phyloP scores from a whole-genome alignment of 2,329 filamentous ascomycete genomes.

The Aspergillus ochraceoroseus region DNA sequence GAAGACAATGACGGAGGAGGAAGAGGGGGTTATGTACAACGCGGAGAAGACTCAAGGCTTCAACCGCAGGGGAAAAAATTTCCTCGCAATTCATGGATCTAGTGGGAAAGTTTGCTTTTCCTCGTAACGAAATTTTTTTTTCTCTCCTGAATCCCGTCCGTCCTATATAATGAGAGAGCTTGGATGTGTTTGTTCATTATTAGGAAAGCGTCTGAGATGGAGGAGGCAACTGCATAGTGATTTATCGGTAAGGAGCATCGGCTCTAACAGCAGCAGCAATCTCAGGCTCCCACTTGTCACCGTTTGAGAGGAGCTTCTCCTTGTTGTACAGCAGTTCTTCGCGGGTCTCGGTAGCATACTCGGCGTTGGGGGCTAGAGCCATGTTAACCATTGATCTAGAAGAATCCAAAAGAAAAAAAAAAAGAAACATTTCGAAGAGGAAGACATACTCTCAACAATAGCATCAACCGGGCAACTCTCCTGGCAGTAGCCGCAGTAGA shows the following conservation, averaged over 20 bases:
- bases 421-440: background rate
- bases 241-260: slow-evolving; percentile 84
- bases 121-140: slow-evolving; percentile 5
- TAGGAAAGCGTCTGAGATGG: slow-evolving; percentile 3
- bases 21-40: slow-evolving; percentile 33
- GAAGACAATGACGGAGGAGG: slow-evolving; percentile 6
- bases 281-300: slow-evolving; percentile 97
- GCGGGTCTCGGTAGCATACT: slow-evolving; percentile 71
- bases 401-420: background rate
- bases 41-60: slow-evolving; percentile 15
- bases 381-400: slow-evolving; percentile 20
- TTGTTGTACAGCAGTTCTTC: slow-evolving; percentile 98
- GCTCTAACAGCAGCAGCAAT: slow-evolving; percentile 86
- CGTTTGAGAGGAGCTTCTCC: slow-evolving; percentile 83
- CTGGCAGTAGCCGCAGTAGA: slow-evolving; percentile 99
- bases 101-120: slow-evolving; percentile 8
- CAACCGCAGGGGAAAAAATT: slow-evolving; percentile 9
- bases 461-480: slow-evolving; percentile 98
- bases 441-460: slow-evolving; percentile 64
- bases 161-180: slow-evolving; percentile 7
- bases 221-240: slow-evolving; percentile 6
- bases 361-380: slow-evolving; percentile 59
- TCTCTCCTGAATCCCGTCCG: slow-evolving; percentile 8
- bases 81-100: slow-evolving; percentile 13
- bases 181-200: background rate